Evolutionary conservation across 768 basidiomycete genomes (phyloP).

Genomic region (Boletales sp.): DNA sequence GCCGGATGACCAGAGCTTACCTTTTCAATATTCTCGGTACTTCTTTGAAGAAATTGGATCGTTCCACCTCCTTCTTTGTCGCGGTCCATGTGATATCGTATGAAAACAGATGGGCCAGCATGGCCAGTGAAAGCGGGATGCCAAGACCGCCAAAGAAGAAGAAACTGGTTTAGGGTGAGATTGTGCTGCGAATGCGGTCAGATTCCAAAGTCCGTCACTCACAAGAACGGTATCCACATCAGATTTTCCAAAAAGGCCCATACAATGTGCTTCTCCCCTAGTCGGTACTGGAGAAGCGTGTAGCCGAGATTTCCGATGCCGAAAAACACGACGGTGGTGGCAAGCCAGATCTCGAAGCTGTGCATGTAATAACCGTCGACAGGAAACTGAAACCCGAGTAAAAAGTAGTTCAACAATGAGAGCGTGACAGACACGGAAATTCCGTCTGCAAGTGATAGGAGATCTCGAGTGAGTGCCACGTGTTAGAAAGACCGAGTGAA

Average conservation of each 20-base stretch:
- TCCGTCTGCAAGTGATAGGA: conserved; percentile 30
- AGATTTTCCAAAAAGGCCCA: conserved; percentile 25
- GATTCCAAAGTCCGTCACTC: conserved; percentile 9
- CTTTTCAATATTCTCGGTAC: conserved; percentile 73
- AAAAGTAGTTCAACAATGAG: conserved; percentile 65
- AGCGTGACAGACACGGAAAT: conserved; percentile 68
- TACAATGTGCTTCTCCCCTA: conserved; percentile 40
- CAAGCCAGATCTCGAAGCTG: conserved; percentile 78
- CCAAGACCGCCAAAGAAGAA: conserved; percentile 58
- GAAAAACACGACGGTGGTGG: conserved; percentile 73
- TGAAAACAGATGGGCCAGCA: conserved; percentile 54
- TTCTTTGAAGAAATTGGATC: conserved; percentile 88
- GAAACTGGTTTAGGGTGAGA: conserved; percentile 26
- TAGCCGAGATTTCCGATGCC: conserved; percentile 71
- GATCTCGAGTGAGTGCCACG: not conserved
- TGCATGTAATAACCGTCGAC: conserved; percentile 77
- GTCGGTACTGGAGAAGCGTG: conserved; percentile 67
- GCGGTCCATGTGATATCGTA: conserved; percentile 58
- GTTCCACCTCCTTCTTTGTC: conserved; percentile 79
- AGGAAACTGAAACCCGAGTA: conserved; percentile 69
- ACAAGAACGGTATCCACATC: conserved; percentile 37
- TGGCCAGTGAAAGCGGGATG: conserved; percentile 50
- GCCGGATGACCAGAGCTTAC: conserved; percentile 11
- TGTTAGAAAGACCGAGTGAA: not conserved
- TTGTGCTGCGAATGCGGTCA: not conserved